Evolutionary conservation across 768 basidiomycete genomes (phyloP).

Genomic region (Pleurotus sapidus): DNA sequence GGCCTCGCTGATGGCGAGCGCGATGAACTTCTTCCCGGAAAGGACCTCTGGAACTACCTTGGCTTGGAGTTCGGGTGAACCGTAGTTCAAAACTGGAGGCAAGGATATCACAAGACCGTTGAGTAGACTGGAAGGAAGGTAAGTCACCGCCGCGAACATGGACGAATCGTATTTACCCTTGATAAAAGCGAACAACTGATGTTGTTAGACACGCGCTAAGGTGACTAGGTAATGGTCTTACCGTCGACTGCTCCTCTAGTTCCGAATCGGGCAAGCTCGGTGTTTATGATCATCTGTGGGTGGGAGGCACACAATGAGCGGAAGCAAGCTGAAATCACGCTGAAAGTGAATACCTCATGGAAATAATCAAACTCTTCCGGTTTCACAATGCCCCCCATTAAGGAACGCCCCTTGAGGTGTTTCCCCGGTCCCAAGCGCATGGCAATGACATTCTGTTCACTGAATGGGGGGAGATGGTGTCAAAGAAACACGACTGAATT

Average conservation of each 20-base stretch:
- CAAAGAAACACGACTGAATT: neutral
- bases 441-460: constrained; percentile 74
- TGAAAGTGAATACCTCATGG: constrained; percentile 61
- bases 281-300: constrained; percentile 67
- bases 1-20: constrained; percentile 90
- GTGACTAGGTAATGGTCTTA: neutral
- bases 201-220: neutral
- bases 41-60: constrained; percentile 74
- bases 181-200: neutral
- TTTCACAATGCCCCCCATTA: constrained; percentile 74
- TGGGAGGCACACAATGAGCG: neutral
- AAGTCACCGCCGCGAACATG: too few relatives aligned
- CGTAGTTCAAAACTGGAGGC: constrained; percentile 88
- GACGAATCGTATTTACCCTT: neutral
- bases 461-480: constrained; percentile 22
- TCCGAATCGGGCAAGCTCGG: constrained; percentile 80
- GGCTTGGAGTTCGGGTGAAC: constrained; percentile 66
- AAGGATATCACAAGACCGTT: constrained; percentile 84
- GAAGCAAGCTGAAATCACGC: neutral
- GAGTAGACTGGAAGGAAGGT: constrained; percentile 35
- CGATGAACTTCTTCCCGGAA: constrained; percentile 79
- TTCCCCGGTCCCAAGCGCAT: constrained; percentile 93
- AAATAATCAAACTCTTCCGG: constrained; percentile 94
- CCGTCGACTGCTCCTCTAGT: constrained; percentile 90
- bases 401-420: constrained; percentile 72